Percentiles rank a stretch among this genome's conserved stretches.
These are phyloP conservation scores for Cymodocea nodosa DNA, from an alignment of 116 monocot genomes.

Conservation along the genomic window DNA sequence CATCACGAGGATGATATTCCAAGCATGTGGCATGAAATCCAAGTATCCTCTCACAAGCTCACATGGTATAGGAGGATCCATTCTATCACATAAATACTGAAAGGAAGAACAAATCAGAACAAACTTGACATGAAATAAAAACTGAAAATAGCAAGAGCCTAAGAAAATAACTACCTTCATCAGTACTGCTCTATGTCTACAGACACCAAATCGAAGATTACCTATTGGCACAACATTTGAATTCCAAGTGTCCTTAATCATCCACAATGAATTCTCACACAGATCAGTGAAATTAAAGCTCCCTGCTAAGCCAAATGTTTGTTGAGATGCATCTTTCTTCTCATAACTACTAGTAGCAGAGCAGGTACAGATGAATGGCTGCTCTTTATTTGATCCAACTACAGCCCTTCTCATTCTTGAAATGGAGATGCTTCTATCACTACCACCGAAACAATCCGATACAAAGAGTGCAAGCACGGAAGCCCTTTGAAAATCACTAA, in stretches of 20 bases:
- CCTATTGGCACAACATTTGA: slow-evolving; percentile 95
- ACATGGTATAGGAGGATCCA: slow-evolving; percentile 89
- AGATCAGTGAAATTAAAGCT: slow-evolving; percentile 40
- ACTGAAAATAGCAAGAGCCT: slow-evolving; percentile 1
- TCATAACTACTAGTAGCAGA: slow-evolving; percentile 24
- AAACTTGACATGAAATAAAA: slow-evolving; percentile 4
- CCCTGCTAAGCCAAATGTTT: slow-evolving; percentile 11
- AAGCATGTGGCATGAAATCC: slow-evolving; percentile 98
- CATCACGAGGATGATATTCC: slow-evolving; percentile 70
- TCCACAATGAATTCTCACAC: slow-evolving; percentile 60
- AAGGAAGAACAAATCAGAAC: background rate
- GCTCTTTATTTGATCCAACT: slow-evolving; percentile 47
- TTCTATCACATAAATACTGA: slow-evolving; percentile 97
- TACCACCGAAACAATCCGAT: slow-evolving; percentile 92
- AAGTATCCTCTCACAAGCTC: slow-evolving; percentile 92
- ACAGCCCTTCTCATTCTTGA: slow-evolving; percentile 41
- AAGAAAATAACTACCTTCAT: slow-evolving; percentile 62
- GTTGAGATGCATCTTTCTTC: slow-evolving; percentile 14
- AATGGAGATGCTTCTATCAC: slow-evolving; percentile 59
- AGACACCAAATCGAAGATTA: slow-evolving; percentile 76
- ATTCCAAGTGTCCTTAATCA: slow-evolving; percentile 59
- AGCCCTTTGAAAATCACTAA: slow-evolving; percentile 57
- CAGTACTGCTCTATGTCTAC: slow-evolving; percentile 92
- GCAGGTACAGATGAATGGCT: slow-evolving; percentile 93
- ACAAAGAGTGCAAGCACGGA: slow-evolving; percentile 94